Evolutionary conservation across 495 filamentous ascomycete genomes (phyloP).

Genomic region (Lindgomyces ingoldianus): DNA sequence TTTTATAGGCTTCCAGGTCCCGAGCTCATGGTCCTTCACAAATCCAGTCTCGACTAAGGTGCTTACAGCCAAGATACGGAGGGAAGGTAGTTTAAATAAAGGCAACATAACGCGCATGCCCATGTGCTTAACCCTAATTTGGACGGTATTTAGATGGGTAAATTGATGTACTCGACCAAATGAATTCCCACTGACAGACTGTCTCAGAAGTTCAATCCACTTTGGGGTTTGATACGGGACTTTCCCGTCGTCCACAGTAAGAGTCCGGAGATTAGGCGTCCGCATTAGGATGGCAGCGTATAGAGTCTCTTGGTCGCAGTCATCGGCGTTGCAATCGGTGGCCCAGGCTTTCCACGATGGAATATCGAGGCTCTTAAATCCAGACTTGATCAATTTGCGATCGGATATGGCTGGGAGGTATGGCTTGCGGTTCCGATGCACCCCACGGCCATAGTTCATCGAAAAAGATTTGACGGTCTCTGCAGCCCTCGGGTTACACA

Average conservation of each 20-base stretch:
- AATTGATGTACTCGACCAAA: constrained; percentile 12
- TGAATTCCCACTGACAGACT: not conserved
- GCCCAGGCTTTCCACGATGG: constrained; percentile 19
- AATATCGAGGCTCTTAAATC: constrained; percentile 9
- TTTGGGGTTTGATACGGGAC: constrained; percentile 5
- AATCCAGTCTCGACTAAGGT: not conserved
- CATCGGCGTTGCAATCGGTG: constrained; percentile 1
- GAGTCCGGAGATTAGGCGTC: constrained; percentile 12
- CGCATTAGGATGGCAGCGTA: constrained; percentile 17
- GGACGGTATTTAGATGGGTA: not conserved
- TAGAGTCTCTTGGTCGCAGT: not conserved
- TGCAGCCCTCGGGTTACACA: not conserved
- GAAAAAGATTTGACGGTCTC: not conserved
- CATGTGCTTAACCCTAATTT: not conserved
- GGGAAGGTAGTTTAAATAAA: constrained; percentile 6
- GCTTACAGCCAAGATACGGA: constrained; percentile 1
- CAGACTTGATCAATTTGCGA: constrained; percentile 3
- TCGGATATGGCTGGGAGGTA: not conserved
- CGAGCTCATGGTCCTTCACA: not conserved
- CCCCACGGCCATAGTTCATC: constrained; percentile 1
- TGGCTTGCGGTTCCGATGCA: not conserved
- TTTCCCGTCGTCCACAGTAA: constrained; percentile 3
- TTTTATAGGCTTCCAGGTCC: not conserved
- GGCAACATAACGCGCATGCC: not conserved
- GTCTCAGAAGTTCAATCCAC: constrained; percentile 10